Conservation (phyloP, 75 land plant genomes). For the Picea glauca region DNA sequence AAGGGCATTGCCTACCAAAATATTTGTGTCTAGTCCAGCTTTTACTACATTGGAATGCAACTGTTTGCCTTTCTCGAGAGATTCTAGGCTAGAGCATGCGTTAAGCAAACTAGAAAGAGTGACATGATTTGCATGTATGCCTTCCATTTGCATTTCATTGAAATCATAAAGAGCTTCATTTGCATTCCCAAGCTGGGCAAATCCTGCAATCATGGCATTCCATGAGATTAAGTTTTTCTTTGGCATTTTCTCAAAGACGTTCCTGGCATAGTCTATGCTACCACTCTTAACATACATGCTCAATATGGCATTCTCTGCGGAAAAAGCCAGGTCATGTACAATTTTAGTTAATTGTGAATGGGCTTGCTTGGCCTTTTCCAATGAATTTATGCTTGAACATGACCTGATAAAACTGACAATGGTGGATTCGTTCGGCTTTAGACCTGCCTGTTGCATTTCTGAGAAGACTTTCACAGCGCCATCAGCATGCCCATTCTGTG, state of each 20-base stretch:
- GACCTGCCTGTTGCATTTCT: constrained; percentile 2
- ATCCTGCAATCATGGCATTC: constrained; percentile 41
- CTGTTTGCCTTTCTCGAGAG: constrained; percentile 18
- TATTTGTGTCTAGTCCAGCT: constrained; percentile 12
- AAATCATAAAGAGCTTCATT: constrained; percentile 26
- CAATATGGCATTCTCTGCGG: constrained; percentile 18
- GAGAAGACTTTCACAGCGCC: background rate
- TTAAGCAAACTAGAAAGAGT: constrained; percentile 29
- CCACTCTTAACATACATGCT: constrained; percentile 25
- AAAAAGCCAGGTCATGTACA: background rate
- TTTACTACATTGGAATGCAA: constrained; percentile 28
- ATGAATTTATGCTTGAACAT: constrained; percentile 12
- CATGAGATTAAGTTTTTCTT: constrained; percentile 25
- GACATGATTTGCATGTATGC: constrained; percentile 18
- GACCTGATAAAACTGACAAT: constrained; percentile 8
- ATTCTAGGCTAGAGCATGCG: constrained; percentile 18
- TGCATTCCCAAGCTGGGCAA: constrained; percentile 14
- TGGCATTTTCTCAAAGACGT: constrained; percentile 21
- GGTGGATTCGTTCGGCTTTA: constrained; percentile 4
- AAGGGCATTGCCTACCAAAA: constrained; percentile 30
- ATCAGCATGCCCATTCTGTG: constrained; percentile 15
- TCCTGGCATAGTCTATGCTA: constrained; percentile 14
- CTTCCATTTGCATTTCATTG: constrained; percentile 13
- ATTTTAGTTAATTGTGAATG: constrained; percentile 12
- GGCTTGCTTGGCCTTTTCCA: constrained; percentile 15